Base-by-base conservation (phyloP, 176 grass and related monocot species). In the Guadua angustifolia region DNA sequence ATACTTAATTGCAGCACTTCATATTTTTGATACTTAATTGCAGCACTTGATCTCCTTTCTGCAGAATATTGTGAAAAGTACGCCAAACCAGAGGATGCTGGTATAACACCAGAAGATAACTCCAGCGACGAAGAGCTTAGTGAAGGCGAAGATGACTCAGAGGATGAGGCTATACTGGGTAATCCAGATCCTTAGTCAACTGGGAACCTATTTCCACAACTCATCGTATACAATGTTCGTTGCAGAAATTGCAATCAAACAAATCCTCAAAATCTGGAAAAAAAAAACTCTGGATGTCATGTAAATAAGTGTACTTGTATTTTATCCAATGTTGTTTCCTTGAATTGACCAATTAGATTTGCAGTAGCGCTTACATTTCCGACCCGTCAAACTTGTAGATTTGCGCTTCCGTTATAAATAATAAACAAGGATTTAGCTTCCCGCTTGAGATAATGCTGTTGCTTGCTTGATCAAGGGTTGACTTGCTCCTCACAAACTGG, bases 51-150 rank as follows among this genome's bases (percentile, higher is more conserved):
- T 43, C 74, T 73, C 50, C 74, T 67, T 84, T 66, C 11, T 77
- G 38, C 88, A 95, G 93, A 95, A 47, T 92, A 88, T 53, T 95
- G 93, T 52, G 88, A 95, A 83, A 95, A 93, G 47, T 95, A 86
- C 75, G 93, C 93, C 1, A 95, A 95, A 67, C 88, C 90, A 50
- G 90, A 93, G 84, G 86, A 93, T 38, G 86, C 88, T 63, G 90
- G 90, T n/a, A 59, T 89, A 65, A 79, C 86, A 18, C 85, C 88
- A 11, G 93, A 95, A 88, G 88, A 92, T 24, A 89, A 91, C 74
- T 93, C 90, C 26, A 95, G 90, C 5, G 93, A 95, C 17, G 93
- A 95, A 83, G 93, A 95, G 75, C 88, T 93, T 74, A 95, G 90
- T 4, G 93, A 95, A 81, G 88, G 91, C 3, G 93, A 95, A 83